A percentile compares a stretch with the other conserved stretches of the same genome.
Evolutionary conservation across 2,329 filamentous ascomycete species (phyloP).

Genomic region (Lasiodiplodia hormozganensis): DNA sequence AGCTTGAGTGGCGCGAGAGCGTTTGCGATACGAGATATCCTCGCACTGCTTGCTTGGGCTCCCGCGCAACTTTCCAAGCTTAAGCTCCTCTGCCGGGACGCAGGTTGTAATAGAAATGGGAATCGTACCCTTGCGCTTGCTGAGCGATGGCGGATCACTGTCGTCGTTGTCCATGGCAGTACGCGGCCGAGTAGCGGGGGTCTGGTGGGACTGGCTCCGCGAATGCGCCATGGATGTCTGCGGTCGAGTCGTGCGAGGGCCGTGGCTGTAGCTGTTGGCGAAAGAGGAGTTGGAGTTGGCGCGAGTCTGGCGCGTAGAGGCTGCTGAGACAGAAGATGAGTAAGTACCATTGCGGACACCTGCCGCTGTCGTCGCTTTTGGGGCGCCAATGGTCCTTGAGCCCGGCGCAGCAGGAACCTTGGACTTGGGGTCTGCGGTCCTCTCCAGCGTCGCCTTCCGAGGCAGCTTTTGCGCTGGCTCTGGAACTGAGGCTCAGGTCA

Average conservation of each 20-base stretch:
- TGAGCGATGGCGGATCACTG: constrained; percentile 39
- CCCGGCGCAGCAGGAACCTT: constrained; percentile 51
- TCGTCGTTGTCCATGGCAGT: constrained; percentile 53
- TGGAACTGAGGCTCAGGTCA: constrained; percentile 46
- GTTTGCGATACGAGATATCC: neutral
- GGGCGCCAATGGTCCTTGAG: constrained; percentile 47
- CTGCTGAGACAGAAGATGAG: constrained; percentile 49
- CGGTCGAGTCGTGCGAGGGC: constrained; percentile 58
- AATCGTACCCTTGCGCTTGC: constrained; percentile 54
- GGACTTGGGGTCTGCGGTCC: constrained; percentile 53
- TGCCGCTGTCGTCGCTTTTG: constrained; percentile 56
- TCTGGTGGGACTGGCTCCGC: constrained; percentile 53
- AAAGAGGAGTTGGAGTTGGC: constrained; percentile 53
- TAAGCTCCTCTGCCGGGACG: constrained; percentile 1
- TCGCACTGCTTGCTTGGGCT: neutral
- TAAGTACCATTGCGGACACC: constrained; percentile 42
- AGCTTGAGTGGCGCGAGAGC: neutral
- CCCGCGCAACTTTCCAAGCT: constrained; percentile 6
- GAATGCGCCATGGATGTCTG: constrained; percentile 61
- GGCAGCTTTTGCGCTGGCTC: constrained; percentile 54
- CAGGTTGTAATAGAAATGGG: constrained; percentile 48
- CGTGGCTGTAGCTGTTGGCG: constrained; percentile 64
- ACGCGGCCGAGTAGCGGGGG: constrained; percentile 42
- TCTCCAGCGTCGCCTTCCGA: constrained; percentile 58
- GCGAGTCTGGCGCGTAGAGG: constrained; percentile 42